Evolutionary conservation across 169 alveolate species (phyloP).

Genomic region (Eimeria praecox): DNA sequence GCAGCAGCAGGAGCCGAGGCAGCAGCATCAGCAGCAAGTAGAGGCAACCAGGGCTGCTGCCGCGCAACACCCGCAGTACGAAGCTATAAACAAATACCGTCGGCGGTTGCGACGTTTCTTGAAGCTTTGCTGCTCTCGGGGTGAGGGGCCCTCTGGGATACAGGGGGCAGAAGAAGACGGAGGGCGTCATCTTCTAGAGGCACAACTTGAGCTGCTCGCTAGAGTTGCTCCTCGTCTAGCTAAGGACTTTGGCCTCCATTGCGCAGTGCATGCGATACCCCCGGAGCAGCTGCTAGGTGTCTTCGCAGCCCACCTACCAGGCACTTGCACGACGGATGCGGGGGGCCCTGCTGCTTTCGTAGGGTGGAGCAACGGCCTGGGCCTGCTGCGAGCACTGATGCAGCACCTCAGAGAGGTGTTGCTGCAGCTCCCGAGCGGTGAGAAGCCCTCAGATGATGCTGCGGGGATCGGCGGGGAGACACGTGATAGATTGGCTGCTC

Average conservation of each 20-base stretch:
- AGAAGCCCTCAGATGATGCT: background rate
- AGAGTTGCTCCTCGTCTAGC: background rate
- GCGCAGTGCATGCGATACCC: background rate
- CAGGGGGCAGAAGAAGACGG: background rate
- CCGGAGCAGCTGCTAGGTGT: conserved; percentile 10
- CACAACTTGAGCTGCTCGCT: conserved; percentile 1
- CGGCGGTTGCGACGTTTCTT: conserved; percentile 43
- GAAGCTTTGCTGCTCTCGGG: background rate
- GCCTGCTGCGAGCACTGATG: conserved; percentile 35
- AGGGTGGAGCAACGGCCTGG: conserved; percentile 37
- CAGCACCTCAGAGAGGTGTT: conserved; percentile 15
- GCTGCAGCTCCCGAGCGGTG: background rate
- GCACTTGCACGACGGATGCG: background rate
- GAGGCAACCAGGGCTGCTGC: conserved; percentile 67
- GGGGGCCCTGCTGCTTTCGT: conserved; percentile 7
- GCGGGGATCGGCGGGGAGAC: background rate
- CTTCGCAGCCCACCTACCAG: conserved; percentile 39
- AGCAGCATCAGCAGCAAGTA: background rate
- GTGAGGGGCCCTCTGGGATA: background rate
- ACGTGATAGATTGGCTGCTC: background rate
- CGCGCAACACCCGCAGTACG: conserved; percentile 26
- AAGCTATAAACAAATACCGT: conserved; percentile 28
- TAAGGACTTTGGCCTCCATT: background rate
- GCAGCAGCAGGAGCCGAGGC: background rate
- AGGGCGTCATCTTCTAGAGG: background rate